Percentiles rank a stretch among this genome's conserved stretches.
These are phyloP conservation scores for Geotrichum citri-aurantii DNA, from an alignment of 1,139 yeast species.

Conservation along the genomic window DNA sequence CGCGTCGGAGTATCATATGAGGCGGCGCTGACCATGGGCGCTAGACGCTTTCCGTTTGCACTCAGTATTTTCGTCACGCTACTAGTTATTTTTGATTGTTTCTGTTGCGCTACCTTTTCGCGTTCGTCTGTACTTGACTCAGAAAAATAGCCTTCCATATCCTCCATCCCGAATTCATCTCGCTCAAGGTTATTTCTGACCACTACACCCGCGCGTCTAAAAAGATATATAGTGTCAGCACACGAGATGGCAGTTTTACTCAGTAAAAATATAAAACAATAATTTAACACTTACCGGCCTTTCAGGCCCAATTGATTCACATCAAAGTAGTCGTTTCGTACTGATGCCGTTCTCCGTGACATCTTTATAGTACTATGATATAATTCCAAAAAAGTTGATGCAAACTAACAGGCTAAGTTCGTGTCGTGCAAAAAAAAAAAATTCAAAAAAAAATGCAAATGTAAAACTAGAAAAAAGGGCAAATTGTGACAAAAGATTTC, in stretches of 20 bases:
- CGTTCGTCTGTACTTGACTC: constrained; percentile 13
- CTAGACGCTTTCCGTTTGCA: not conserved
- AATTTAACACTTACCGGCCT: constrained; percentile 24
- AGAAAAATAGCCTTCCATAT: constrained; percentile 67
- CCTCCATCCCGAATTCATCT: constrained; percentile 74
- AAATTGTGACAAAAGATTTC: not conserved
- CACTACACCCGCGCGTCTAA: constrained; percentile 44
- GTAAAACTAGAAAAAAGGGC: not conserved
- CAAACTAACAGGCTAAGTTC: not conserved
- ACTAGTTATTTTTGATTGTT: not conserved
- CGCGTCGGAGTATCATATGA: not conserved
- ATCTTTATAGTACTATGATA: constrained; percentile 9
- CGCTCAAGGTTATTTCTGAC: constrained; percentile 48
- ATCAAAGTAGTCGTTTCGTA: constrained; percentile 20
- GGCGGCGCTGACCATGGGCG: not conserved
- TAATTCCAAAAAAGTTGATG: not conserved
- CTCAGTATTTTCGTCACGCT: not conserved
- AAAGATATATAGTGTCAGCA: not conserved
- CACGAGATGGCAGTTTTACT: not conserved
- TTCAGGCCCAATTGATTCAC: constrained; percentile 24
- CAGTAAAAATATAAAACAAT: not conserved
- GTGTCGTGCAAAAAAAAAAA: not conserved
- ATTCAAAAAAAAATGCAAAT: too few species aligned
- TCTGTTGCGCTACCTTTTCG: not conserved
- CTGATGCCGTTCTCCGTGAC: constrained; percentile 19